A percentile compares a stretch with the other conserved stretches of the same genome.
Evolutionary conservation across 2,329 filamentous ascomycete species (phyloP).

Genomic region (Thielaviopsis punctulata): DNA sequence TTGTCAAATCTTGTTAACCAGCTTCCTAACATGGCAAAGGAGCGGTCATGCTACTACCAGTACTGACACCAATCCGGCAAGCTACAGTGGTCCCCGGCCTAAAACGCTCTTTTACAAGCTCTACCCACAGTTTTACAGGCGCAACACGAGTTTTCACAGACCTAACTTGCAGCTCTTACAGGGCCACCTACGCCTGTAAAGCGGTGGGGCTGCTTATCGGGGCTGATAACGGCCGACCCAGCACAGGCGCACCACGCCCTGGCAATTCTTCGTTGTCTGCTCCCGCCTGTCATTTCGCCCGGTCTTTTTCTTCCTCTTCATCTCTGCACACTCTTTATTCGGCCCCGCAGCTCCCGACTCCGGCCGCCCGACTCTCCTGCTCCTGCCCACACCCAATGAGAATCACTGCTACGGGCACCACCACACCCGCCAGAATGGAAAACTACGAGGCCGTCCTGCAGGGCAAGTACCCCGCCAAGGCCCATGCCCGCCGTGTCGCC

Average conservation of each 20-base stretch:
- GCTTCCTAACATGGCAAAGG: neutral
- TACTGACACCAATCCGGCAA: no score
- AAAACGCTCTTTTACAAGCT: neutral
- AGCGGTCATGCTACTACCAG: neutral
- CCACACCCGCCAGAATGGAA: slow-evolving; percentile 9
- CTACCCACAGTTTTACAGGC: neutral
- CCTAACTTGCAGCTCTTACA: no score
- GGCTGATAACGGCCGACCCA: neutral
- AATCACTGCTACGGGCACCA: neutral
- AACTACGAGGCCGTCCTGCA: slow-evolving; percentile 31
- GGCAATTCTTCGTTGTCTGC: no score
- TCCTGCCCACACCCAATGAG: neutral
- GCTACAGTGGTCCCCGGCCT: neutral
- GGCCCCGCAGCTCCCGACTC: neutral
- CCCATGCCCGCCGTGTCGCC: slow-evolving; percentile 69
- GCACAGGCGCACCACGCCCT: neutral
- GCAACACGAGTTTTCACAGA: no score
- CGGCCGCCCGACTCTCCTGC: no score
- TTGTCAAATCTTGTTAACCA: neutral
- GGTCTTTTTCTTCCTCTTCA: no score
- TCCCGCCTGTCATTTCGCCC: no score
- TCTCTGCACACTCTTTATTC: neutral
- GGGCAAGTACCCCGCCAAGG: slow-evolving; percentile 67
- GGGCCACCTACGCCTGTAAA: neutral
- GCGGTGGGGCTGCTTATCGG: neutral